Base-by-base conservation (phyloP, 768 basidiomycete genomes). In the Infundibulicybe gibba region DNA sequence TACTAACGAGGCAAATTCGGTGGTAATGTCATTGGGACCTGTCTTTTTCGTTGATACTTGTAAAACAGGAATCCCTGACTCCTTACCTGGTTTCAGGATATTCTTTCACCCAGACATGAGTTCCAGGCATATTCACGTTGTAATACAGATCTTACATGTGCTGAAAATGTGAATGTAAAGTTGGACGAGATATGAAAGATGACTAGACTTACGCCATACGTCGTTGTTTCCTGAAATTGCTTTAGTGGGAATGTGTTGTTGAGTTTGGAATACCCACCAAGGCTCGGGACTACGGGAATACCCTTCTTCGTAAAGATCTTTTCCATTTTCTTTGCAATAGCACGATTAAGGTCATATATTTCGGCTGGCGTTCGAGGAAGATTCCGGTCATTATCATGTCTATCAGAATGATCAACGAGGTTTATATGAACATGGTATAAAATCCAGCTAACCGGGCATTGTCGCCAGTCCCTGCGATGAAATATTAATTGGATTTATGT, bases 301-400 rank as follows among this genome's bases (percentile, higher is more conserved):
- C 84, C 85, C 49, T 72, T 76, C 41, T 67, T 75, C 10, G 74
- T 64, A 57, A 97, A 94, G n/a, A 84, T 69, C 15, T 81, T 67
- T 53, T 79, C 65, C 87, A 97, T 93, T 61, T 77, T 81, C 32
- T 60, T 63, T 11, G 85, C 80, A 41, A 93, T 71, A 34, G 65
- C 69, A 60, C 79, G 70, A 60, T 97, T 97, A 37, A 86, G 68
- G 6, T 77, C 71, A 57, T 83, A 86, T 47, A 97, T 94, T 63
- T 94, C 91, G 38, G 71, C 69, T 2, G 83, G 75, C 33, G 90
- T 90, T 45, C 93, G 81, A 42, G 93, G 92, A n/a, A 85, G 58
- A 50, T 80, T 72, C 46, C 78, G 79, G 62, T 94, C 92, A 59
- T 85, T 90, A 60, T 95, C 92, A 63, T 91, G 90, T 68, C 90